phyloP scores from a whole-genome alignment of 495 filamentous ascomycete genomes.

The Talaromyces trachyspermus region DNA sequence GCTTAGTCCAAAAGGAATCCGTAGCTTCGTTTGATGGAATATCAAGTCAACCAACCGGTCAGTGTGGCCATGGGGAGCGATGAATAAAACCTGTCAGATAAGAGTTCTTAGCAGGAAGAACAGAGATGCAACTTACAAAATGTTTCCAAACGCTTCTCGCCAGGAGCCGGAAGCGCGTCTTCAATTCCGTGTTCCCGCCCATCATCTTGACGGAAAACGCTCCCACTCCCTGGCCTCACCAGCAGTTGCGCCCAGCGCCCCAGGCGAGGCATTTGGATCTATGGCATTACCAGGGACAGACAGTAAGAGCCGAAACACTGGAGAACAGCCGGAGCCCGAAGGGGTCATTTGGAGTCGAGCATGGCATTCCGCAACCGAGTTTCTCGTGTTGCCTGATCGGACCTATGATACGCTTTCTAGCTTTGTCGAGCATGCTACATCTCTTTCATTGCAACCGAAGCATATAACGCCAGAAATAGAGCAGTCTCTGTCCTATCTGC shows the following conservation, averaged over 20 bases:
- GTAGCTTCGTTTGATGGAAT: no score
- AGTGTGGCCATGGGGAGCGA: no score
- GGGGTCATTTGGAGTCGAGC: conserved; percentile 59
- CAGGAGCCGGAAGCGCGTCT: conserved; percentile 35
- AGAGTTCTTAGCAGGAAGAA: background rate
- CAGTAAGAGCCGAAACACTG: background rate
- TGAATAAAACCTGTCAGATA: no score
- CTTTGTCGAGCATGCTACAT: conserved; percentile 9
- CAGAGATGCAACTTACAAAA: no score
- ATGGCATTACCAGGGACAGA: background rate
- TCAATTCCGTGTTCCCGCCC: conserved; percentile 46
- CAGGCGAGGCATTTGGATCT: conserved; percentile 17
- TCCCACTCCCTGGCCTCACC: conserved; percentile 27
- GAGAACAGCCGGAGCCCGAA: conserved; percentile 27
- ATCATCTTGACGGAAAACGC: conserved; percentile 26
- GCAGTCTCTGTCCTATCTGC: conserved; percentile 35
- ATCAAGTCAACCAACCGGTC: no score
- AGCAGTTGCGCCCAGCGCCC: conserved; percentile 14
- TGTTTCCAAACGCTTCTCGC: conserved; percentile 14
- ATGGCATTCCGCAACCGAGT: conserved; percentile 60
- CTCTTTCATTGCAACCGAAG: background rate
- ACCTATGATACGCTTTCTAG: conserved; percentile 21
- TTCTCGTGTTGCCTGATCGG: conserved; percentile 47
- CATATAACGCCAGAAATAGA: conserved; percentile 21
- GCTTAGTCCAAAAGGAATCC: background rate